Conservation (phyloP, 2,329 filamentous ascomycete genomes). For the Pseudocercospora fuligena region DNA sequence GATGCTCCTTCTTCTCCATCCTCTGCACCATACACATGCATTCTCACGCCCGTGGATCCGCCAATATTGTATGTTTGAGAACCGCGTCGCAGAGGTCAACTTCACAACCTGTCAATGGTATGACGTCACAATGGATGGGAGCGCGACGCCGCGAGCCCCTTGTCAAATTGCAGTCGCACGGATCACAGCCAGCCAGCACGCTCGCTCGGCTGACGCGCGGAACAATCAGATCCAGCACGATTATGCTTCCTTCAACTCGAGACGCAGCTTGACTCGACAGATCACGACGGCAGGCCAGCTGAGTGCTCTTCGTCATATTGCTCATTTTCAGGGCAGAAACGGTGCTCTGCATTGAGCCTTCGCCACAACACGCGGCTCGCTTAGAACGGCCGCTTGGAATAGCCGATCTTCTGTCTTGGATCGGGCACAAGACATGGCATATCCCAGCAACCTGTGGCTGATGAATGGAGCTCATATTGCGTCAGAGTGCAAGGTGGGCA, state of each 20-base stretch:
- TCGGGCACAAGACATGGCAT: constrained; percentile 14
- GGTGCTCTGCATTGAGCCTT: constrained; percentile 3
- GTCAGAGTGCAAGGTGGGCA: constrained; percentile 29
- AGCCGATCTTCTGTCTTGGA: constrained; percentile 11
- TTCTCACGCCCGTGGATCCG: no score
- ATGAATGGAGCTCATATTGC: constrained; percentile 29
- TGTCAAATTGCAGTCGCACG: background rate
- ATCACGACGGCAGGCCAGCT: background rate
- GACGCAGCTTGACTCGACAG: background rate
- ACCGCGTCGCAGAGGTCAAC: background rate
- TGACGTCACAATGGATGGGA: background rate
- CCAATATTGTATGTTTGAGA: no score
- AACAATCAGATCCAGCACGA: background rate
- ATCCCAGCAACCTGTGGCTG: constrained; percentile 32
- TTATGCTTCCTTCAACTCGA: background rate
- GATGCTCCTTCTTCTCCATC: background rate
- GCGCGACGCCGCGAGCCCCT: no score
- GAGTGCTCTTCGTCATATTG: background rate
- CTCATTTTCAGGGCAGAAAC: background rate
- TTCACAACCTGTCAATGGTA: background rate
- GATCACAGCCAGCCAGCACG: background rate
- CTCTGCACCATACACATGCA: background rate
- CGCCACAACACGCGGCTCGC: constrained; percentile 22
- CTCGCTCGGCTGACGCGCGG: constrained; percentile 1
- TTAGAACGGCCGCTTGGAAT: constrained; percentile 8